A percentile compares a stretch with the other conserved stretches of the same genome.
These are phyloP conservation scores for Coemansia sp. DNA, from an alignment of 192 early-diverging fungal genomes.

Conservation along the genomic window DNA sequence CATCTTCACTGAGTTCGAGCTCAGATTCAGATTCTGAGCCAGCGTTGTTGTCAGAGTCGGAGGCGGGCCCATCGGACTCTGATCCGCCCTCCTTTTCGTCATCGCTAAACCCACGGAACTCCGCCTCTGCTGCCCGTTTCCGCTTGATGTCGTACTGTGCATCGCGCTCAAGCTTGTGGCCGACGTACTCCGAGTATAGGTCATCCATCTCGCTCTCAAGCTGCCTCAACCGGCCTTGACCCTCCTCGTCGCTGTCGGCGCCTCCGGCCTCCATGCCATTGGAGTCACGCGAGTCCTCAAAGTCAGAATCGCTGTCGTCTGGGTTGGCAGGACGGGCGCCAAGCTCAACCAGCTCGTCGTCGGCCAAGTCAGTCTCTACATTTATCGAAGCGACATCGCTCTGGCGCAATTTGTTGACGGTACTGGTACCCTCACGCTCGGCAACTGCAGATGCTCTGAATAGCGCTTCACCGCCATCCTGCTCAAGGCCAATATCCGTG, in stretches of 20 bases:
- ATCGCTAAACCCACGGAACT: constrained; percentile 67
- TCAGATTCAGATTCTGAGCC: constrained; percentile 55
- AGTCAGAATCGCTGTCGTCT: constrained; percentile 29
- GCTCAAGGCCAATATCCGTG: constrained; percentile 74
- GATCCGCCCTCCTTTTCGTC: constrained; percentile 23
- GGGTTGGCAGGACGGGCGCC: constrained; percentile 45
- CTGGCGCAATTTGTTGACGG: constrained; percentile 34
- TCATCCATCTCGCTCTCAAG: constrained; percentile 64
- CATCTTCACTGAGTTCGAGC: constrained; percentile 37
- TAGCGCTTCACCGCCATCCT: constrained; percentile 60
- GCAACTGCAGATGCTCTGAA: constrained; percentile 60
- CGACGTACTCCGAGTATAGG: constrained; percentile 73
- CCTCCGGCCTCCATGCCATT: constrained; percentile 39
- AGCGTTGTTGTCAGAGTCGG: constrained; percentile 14
- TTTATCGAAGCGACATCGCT: constrained; percentile 56
- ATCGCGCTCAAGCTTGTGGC: constrained; percentile 74
- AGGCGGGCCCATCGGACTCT: constrained; percentile 16
- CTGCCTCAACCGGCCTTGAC: constrained; percentile 57
- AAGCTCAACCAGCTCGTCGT: constrained; percentile 57
- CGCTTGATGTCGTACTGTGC: constrained; percentile 74
- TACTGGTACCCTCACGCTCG: constrained; percentile 35
- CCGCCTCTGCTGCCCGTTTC: constrained; percentile 66
- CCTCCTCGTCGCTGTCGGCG: constrained; percentile 62
- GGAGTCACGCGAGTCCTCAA: constrained; percentile 27
- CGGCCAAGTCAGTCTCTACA: constrained; percentile 45